These are phyloP conservation scores for Pleurotus eryngii DNA, from an alignment of 768 basidiomycete genomes.

Conservation along the genomic window DNA sequence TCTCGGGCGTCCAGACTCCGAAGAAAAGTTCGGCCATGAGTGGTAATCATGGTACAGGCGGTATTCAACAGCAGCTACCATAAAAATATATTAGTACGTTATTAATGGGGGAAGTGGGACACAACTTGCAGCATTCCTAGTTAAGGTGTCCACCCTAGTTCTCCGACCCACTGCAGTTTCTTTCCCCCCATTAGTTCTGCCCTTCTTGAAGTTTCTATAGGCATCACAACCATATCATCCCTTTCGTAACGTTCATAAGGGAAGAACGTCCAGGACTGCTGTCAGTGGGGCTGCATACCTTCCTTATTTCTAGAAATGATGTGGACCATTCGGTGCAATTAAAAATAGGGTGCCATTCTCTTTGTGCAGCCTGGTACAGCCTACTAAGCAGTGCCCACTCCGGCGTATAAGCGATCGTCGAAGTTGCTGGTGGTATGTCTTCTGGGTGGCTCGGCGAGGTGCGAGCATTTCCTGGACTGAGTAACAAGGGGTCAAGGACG, in stretches of 20 bases:
- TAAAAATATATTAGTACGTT: slow-evolving; percentile 23
- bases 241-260: slow-evolving; percentile 59
- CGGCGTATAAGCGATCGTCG: not conserved
- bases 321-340: not conserved
- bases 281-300: slow-evolving; percentile 58
- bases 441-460: too few relatives aligned
- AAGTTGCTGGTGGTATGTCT: too few relatives aligned
- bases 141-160: slow-evolving; percentile 62
- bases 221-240: slow-evolving; percentile 64
- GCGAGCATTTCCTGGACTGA: too few relatives aligned
- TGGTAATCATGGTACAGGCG: slow-evolving; percentile 89
- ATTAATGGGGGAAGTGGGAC: not conserved
- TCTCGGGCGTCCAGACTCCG: slow-evolving; percentile 74
- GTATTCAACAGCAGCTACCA: slow-evolving; percentile 68
- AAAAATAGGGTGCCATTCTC: not conserved
- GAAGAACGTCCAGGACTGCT: slow-evolving; percentile 54
- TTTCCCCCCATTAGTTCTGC: slow-evolving; percentile 50
- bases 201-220: slow-evolving; percentile 48
- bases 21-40: slow-evolving; percentile 77
- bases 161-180: slow-evolving; percentile 19
- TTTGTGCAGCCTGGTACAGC: not conserved
- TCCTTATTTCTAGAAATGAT: slow-evolving; percentile 38
- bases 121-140: slow-evolving; percentile 65
- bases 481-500: too few relatives aligned
- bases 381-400: not conserved